A percentile compares a stretch with the other conserved stretches of the same genome.
phyloP scores from a whole-genome alignment of 805 yeast species.

The Wickerhamomyces xylosicus region DNA sequence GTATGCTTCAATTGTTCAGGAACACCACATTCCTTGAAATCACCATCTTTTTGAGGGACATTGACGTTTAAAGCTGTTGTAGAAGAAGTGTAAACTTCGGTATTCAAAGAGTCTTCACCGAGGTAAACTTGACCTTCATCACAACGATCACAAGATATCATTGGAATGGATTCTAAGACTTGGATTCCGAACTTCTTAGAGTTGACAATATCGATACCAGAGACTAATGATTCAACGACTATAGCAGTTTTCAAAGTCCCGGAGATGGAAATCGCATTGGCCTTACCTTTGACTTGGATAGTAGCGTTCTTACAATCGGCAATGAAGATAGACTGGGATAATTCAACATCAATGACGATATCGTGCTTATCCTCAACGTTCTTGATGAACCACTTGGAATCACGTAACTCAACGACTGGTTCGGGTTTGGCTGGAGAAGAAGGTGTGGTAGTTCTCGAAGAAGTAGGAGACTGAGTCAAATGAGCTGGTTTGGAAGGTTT shows the following conservation, averaged over 20 bases:
- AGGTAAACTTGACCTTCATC: slow-evolving; percentile 80
- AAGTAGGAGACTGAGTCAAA: slow-evolving; percentile 21
- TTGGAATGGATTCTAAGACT: slow-evolving; percentile 71
- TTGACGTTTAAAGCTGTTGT: slow-evolving; percentile 82
- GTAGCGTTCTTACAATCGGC: slow-evolving; percentile 70
- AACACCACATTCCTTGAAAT: slow-evolving; percentile 69
- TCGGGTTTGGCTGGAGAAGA: slow-evolving; percentile 41
- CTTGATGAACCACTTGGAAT: slow-evolving; percentile 84
- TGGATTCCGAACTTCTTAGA: slow-evolving; percentile 76
- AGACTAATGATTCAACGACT: slow-evolving; percentile 73
- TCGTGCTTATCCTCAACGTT: slow-evolving; percentile 59
- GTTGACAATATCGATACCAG: slow-evolving; percentile 84
- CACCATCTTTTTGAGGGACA: slow-evolving; percentile 64
- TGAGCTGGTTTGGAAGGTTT: slow-evolving; percentile 74
- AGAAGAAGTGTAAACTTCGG: slow-evolving; percentile 76
- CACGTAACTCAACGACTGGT: slow-evolving; percentile 65
- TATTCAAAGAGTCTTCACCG: slow-evolving; percentile 56
- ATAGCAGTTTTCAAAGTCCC: slow-evolving; percentile 65
- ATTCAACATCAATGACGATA: slow-evolving; percentile 64
- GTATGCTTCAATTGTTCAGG: slow-evolving; percentile 90
- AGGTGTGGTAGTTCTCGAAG: no score
- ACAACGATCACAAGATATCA: slow-evolving; percentile 79
- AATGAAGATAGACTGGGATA: slow-evolving; percentile 82
- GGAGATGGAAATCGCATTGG: slow-evolving; percentile 75
- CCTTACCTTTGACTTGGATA: slow-evolving; percentile 81